Evolutionary conservation across 495 filamentous ascomycete species (phyloP), one percentile per base, ranked within the genome.

Genomic region (Tetracladium setigerum): DNA sequence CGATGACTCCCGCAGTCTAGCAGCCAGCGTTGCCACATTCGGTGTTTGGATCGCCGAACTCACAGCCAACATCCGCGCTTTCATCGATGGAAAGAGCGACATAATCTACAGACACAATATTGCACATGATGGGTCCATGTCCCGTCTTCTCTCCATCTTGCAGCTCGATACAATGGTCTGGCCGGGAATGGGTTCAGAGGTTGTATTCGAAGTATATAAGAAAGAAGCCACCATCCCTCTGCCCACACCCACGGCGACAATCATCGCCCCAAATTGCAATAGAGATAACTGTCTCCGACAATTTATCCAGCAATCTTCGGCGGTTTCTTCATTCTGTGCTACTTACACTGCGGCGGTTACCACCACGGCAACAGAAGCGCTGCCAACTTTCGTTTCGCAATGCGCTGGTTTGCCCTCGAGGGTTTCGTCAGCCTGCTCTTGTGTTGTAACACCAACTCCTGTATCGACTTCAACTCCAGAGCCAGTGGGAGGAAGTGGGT

Each of bases 171-270:
- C 62, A 33, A 87, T 86, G 82, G 76, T 84, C 4, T 87, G 83
- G 83, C 83, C 82, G 0, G 83, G 83, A 0, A 83, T 87, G 79
- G 83, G 83, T 1, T 64, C 69, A 8, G 82, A 86, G 58, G 65
- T 86, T 5, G 71, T 84, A 0, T 85, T 87, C 56, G 83, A 87
- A 65, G 35, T 84, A 10, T 83, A 78, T 44, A 64, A 61, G 41
- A 60, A 56, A 37, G 53, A 50, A 32, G 40, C 34, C 10, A 30
- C 19, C 13, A 36, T 38, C n/a, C 9, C 46, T 14, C 1, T 45
- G 24, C 45, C 45, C 2, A 36, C 34, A 14, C 17, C 41, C 19
- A 46, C 52, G 3, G 31, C 54, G 6, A 31, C 53, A 0, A 41
- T 53, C 30, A 34, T 53, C 6, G 37, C 44, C 9, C 50, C 44